Evolutionary conservation across 2,329 filamentous ascomycete genomes (phyloP).

Genomic region (Fusarium caatingaense): DNA sequence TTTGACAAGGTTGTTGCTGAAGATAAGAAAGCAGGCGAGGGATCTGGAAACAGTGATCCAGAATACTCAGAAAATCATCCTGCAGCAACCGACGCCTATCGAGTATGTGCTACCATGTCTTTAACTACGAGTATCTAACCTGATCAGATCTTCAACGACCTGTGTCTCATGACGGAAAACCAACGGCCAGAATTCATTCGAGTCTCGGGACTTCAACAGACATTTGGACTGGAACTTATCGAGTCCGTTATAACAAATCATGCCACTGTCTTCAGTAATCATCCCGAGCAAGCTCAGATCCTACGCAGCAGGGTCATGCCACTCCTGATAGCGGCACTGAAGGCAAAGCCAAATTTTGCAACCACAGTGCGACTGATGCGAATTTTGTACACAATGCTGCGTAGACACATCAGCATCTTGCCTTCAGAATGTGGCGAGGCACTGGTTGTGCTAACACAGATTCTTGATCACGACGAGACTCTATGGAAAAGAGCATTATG

Average conservation of each 20-base stretch:
- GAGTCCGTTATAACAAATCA: constrained; percentile 91
- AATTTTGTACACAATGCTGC: constrained; percentile 84
- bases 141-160: constrained; percentile 82
- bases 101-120: constrained; percentile 57
- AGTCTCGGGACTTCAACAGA: constrained; percentile 80
- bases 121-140: constrained; percentile 18
- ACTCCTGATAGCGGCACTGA: constrained; percentile 80
- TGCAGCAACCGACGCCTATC: constrained; percentile 87
- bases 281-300: constrained; percentile 84
- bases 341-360: constrained; percentile 82
- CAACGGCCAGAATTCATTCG: constrained; percentile 85
- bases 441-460: constrained; percentile 82
- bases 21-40: constrained; percentile 69
- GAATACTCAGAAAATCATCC: constrained; percentile 74
- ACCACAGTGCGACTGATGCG: constrained; percentile 84
- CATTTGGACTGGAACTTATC: constrained; percentile 90
- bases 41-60: constrained; percentile 69
- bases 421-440: constrained; percentile 85
- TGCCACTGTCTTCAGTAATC: constrained; percentile 79
- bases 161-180: constrained; percentile 88
- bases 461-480: constrained; percentile 86
- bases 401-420: constrained; percentile 80
- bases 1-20: constrained; percentile 91
- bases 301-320: constrained; percentile 84
- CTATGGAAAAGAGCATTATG: constrained; percentile 90